These are phyloP conservation scores for Eucalyptus curtisii DNA, from an alignment of 345 rosid genomes.

Conservation along the genomic window DNA sequence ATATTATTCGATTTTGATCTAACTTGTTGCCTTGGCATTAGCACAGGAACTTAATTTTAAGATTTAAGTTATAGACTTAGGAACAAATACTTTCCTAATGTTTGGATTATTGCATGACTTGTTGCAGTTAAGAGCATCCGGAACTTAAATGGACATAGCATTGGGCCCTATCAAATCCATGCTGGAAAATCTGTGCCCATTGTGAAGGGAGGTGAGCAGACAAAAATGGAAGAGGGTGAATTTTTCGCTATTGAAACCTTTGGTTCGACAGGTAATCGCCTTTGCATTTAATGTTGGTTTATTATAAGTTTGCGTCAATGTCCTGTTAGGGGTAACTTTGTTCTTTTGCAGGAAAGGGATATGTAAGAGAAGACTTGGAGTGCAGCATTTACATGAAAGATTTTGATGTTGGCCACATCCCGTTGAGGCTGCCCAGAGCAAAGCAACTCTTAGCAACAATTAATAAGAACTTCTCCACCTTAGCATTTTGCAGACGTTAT, in stretches of 20 bases:
- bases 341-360: constrained; percentile 62
- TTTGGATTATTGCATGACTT: not conserved
- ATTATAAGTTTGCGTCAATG: not conserved
- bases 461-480: constrained; percentile 84
- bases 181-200: constrained; percentile 93
- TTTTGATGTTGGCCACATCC: constrained; percentile 70
- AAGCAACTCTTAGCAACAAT: constrained; percentile 87
- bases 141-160: constrained; percentile 83
- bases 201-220: constrained; percentile 95
- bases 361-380: constrained; percentile 82
- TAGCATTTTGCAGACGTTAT: constrained; percentile 89
- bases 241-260: constrained; percentile 91
- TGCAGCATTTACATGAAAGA: constrained; percentile 93
- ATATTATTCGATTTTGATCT: not conserved
- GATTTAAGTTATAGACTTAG: not conserved
- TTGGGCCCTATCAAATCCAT: constrained; percentile 81
- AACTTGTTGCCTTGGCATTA: not conserved
- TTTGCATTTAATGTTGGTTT: not conserved
- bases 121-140: constrained; percentile 74
- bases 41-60: not conserved
- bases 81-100: not conserved
- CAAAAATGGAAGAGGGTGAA: constrained; percentile 98
- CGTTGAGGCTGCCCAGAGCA: constrained; percentile 78
- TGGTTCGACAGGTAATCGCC: constrained; percentile 66
- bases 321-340: not conserved